These are phyloP conservation scores for Macadamia integrifolia DNA, from an alignment of 164 flowering plant genomes.

Conservation along the genomic window DNA sequence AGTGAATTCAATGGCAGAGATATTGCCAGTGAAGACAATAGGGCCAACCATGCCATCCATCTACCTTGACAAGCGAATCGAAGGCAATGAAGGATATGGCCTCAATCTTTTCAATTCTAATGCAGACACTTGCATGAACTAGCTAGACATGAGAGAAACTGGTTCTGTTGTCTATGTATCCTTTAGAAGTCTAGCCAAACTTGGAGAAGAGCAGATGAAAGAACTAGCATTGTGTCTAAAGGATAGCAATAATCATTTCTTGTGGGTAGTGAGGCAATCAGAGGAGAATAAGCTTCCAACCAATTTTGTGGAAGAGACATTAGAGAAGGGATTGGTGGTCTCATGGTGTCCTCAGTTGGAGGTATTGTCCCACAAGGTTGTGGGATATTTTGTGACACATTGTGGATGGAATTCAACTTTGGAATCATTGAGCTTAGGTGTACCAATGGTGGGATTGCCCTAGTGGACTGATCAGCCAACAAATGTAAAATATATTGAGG, in stretches of 20 bases:
- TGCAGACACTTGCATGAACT: constrained; percentile 16
- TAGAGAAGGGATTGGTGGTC: constrained; percentile 6
- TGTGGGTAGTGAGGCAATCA: constrained; percentile 30
- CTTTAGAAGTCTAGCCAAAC: too few species aligned
- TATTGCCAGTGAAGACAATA: constrained; percentile 13
- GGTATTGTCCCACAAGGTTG: too few species aligned
- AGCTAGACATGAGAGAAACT: constrained; percentile 16
- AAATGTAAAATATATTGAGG: neutral
- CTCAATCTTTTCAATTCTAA: constrained; percentile 17
- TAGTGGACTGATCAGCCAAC: neutral
- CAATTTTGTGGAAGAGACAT: constrained; percentile 7
- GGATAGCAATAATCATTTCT: constrained; percentile 6
- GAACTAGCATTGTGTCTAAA: too few species aligned
- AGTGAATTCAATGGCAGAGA: constrained; percentile 6
- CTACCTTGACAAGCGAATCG: constrained; percentile 24
- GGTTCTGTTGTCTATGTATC: too few species aligned
- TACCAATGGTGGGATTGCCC: too few species aligned
- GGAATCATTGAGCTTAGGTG: too few species aligned
- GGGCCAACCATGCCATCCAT: constrained; percentile 16
- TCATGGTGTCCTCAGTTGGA: too few species aligned
- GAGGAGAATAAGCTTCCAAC: constrained; percentile 24
- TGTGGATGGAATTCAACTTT: too few species aligned
- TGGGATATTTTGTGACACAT: too few species aligned
- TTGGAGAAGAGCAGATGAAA: too few species aligned
- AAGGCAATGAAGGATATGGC: constrained; percentile 23